Evolutionary conservation across 1,284 basidiomycete species (phyloP), one percentile per base, ranked within the genome.

Genomic region (Pyrrhoderma noxium): DNA sequence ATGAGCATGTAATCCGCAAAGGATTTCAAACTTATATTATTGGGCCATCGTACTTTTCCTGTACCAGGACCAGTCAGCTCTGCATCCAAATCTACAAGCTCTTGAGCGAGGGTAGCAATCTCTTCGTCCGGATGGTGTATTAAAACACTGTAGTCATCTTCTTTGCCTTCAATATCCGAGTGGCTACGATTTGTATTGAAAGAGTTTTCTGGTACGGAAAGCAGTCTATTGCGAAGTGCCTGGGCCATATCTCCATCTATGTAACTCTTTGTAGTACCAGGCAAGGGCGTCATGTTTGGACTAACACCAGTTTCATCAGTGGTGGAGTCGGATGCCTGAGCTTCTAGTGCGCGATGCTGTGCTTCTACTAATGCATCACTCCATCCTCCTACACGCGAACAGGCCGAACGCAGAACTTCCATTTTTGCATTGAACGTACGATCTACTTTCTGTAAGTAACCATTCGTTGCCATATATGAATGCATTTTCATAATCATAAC

Each of bases 401-500:
- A 71, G 3, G 74, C 72, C 4, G 66, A 58, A 21, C 71, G 72
- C 14, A 91, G 73, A 25, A 71, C 61, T 3, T 61, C 56, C 8
- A 80, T 65, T 4, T 76, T 53, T 8, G 58, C 56, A 44, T 74
- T 62, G 2, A 80, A 72, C 46, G 78, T 73, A 11, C 67, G 60
- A 36, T 71, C 66, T 16, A 82, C 73, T 8, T 70, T 67, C 55
- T 89, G 80, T 44, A 97, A 80, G 62, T 89, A 82, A 3, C 94
- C 92, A 63, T 98, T 98, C 51, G 89, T 80, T 23, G 83, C 78
- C 68, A 92, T 81, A 68, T 98, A 99, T 14, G 93, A 96, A 69
- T 98, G 93, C 74, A 96, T 81, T 67, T 96, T 96, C 93, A 96
- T 96, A 60, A 95, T 80, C 84, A 95, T 87, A 52, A 86, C 84